These are phyloP conservation scores for Lyophyllum semitale DNA, from an alignment of 768 basidiomycete species.

Conservation along the genomic window DNA sequence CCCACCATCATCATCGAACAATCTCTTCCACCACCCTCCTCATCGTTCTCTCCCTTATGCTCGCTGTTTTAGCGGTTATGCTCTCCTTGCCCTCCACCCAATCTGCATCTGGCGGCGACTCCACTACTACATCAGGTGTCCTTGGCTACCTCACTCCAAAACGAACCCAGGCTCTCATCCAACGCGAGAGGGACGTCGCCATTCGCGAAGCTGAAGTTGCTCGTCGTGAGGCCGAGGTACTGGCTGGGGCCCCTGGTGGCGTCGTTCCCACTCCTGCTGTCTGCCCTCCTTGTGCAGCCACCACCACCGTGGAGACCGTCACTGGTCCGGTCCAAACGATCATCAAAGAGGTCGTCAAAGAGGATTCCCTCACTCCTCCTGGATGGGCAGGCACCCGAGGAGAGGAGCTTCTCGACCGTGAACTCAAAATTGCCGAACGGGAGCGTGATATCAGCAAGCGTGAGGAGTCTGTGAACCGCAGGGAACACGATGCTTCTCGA, in stretches of 20 bases:
- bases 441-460: conserved; percentile 86
- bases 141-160: conserved; percentile 80
- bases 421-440: conserved; percentile 81
- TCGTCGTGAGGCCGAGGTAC: conserved; percentile 83
- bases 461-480: conserved; percentile 81
- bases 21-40: conserved; percentile 89
- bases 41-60: conserved; percentile 80
- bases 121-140: conserved; percentile 52
- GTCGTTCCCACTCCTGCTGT: conserved; percentile 55
- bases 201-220: conserved; percentile 87
- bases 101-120: conserved; percentile 34
- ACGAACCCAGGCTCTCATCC: conserved; percentile 76
- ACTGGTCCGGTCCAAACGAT: conserved; percentile 68
- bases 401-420: conserved; percentile 82
- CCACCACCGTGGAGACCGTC: conserved; percentile 58
- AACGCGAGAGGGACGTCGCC: conserved; percentile 79
- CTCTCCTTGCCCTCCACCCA: conserved; percentile 73
- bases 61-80: conserved; percentile 91
- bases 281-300: conserved; percentile 60
- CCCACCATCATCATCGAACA: conserved; percentile 79
- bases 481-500: conserved; percentile 85
- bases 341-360: conserved; percentile 86
- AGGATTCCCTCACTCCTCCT: conserved; percentile 75
- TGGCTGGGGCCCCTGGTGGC: conserved; percentile 82
- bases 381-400: conserved; percentile 80